A percentile compares a stretch with the other conserved stretches of the same genome.
phyloP scores from a whole-genome alignment of 306 rosid genomes.

The Echinosophora koreensis region DNA sequence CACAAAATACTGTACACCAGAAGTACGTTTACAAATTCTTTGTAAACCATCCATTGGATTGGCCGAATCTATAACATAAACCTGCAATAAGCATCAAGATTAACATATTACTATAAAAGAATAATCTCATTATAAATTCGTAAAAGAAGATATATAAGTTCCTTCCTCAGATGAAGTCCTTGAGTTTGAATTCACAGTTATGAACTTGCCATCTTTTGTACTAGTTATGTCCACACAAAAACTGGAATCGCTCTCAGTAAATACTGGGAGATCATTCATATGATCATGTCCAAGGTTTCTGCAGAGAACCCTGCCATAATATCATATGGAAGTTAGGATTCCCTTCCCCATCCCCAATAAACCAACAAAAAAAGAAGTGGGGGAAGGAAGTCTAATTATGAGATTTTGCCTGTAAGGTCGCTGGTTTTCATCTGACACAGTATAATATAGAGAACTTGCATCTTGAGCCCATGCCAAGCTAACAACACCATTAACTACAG shows the following conservation, averaged over 20 bases:
- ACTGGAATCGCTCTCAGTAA: constrained; percentile 78
- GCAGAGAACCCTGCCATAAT: constrained; percentile 75
- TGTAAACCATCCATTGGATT: constrained; percentile 68
- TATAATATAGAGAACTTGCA: constrained; percentile 72
- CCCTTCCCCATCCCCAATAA: background rate
- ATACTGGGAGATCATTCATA: constrained; percentile 59
- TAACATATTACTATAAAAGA: constrained; percentile 46
- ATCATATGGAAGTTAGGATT: constrained; percentile 40
- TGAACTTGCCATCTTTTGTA: constrained; percentile 96
- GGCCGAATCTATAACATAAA: constrained; percentile 75
- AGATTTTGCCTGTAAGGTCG: constrained; percentile 84
- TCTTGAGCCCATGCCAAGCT: constrained; percentile 93
- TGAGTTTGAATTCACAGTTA: constrained; percentile 98
- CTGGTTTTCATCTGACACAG: constrained; percentile 82
- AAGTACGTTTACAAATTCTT: constrained; percentile 71
- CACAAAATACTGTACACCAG: constrained; percentile 81
- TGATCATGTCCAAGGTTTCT: constrained; percentile 60
- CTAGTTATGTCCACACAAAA: constrained; percentile 93
- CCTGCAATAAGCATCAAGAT: constrained; percentile 66
- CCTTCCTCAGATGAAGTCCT: constrained; percentile 99
- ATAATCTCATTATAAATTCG: constrained; percentile 22
- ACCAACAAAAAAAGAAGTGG: constrained; percentile 21
- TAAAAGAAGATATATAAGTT: constrained; percentile 53
- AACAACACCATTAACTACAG: constrained; percentile 66
- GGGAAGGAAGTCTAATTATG: constrained; percentile 1